Evolutionary conservation across 1,139 yeast genomes (phyloP).

Genomic region (Debaryomyces sp.): DNA sequence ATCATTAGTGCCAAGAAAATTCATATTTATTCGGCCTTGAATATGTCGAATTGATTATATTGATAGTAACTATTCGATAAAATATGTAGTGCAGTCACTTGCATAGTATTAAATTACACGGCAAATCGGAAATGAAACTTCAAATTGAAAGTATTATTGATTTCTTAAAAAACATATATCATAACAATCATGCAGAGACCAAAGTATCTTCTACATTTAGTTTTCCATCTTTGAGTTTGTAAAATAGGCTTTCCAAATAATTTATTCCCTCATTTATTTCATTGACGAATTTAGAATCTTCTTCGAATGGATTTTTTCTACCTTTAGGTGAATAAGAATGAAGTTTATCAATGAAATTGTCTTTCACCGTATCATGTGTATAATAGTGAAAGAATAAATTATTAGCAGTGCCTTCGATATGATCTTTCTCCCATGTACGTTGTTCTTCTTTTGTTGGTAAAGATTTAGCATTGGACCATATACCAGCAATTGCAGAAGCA

Average conservation of each 20-base stretch:
- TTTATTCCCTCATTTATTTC: not conserved
- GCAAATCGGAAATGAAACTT: no score
- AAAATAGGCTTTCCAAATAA: not conserved
- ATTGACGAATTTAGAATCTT: not conserved
- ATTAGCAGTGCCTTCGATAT: slow-evolving; percentile 24
- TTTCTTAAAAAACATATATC: no score
- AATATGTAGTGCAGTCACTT: not conserved
- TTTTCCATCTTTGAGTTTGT: not conserved
- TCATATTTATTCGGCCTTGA: no score
- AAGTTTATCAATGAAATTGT: slow-evolving; percentile 26
- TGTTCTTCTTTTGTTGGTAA: slow-evolving; percentile 20
- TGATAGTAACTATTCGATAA: no score
- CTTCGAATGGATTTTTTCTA: not conserved
- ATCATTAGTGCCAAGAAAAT: no score
- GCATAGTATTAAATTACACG: no score
- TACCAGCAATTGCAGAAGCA: not conserved
- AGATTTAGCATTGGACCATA: not conserved
- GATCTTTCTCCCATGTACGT: slow-evolving; percentile 29
- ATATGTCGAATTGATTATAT: no score
- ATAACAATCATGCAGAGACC: not conserved
- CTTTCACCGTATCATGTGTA: slow-evolving; percentile 21
- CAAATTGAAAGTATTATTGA: no score
- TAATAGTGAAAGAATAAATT: slow-evolving; percentile 29
- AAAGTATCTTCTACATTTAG: not conserved
- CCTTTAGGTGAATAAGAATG: slow-evolving; percentile 10